Evolutionary conservation across 352 stramenopile genomes (phyloP).

Genomic region (Globisporangium emineosum): DNA sequence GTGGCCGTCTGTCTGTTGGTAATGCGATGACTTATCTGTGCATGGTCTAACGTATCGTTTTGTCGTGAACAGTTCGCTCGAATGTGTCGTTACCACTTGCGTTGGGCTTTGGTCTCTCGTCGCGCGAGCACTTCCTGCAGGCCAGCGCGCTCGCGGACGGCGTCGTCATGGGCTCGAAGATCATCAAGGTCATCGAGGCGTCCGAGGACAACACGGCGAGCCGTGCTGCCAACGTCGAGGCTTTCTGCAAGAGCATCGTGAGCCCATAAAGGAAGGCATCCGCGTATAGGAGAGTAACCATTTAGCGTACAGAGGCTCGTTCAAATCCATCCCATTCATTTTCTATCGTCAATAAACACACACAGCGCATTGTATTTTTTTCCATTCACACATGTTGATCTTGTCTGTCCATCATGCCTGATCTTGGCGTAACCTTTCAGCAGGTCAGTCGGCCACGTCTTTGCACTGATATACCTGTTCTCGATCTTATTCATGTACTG

Average conservation of each 20-base stretch:
- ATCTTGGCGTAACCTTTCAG: slow-evolving; percentile 1
- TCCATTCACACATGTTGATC: neutral
- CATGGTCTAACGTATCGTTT: slow-evolving; percentile 6
- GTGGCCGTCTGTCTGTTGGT: neutral
- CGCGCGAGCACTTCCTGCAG: slow-evolving; percentile 88
- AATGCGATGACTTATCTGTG: neutral
- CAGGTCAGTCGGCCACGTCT: neutral
- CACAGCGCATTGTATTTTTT: neutral
- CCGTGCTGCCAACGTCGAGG: slow-evolving; percentile 69
- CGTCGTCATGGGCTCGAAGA: slow-evolving; percentile 87
- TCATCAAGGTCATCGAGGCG: slow-evolving; percentile 84
- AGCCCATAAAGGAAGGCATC: slow-evolving; percentile 17
- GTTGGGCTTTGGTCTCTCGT: slow-evolving; percentile 97
- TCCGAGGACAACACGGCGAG: slow-evolving; percentile 54
- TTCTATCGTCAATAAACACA: slow-evolving; percentile 1
- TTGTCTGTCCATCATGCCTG: neutral
- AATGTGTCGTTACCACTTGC: slow-evolving; percentile 90
- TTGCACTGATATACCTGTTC: neutral
- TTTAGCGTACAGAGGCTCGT: neutral
- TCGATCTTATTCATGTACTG: neutral
- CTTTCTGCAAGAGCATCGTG: slow-evolving; percentile 78
- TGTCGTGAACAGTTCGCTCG: slow-evolving; percentile 55
- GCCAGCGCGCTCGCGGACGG: slow-evolving; percentile 91
- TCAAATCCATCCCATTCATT: neutral
- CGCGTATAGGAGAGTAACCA: neutral